Evolutionary conservation across 202 grass and related monocot genomes (phyloP), one percentile per base, ranked within the genome.

Genomic region (Saccharum hybrid): DNA sequence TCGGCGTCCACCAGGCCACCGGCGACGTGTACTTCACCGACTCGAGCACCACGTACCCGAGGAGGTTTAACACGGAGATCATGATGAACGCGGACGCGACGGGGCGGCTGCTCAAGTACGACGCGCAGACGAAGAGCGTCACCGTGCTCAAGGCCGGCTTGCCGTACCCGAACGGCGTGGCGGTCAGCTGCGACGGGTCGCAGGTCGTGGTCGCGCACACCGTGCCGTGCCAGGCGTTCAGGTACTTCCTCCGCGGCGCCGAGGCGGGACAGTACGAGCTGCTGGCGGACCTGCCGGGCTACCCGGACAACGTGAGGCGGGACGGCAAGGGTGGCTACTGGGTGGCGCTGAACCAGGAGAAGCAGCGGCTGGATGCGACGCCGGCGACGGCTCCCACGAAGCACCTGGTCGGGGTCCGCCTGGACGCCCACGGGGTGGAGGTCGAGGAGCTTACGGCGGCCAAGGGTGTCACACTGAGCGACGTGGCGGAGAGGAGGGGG

Each of bases 81-180:
- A 78, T 49, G 76, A 64, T 78, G 75, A 64, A 78, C 75, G 57
- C 57, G 39, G 75, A 78, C 75, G 59, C 75, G 8, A 78, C 75
- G 60, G 75, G 75, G 0, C 39, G 75, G 23, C 61, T 78, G 40
- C 76, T 78, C 8, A 65, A 11, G 41, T 78, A 78, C 76, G 51
- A 54, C 51, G 51, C 51, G 16, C 5, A 3, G 51, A 54, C 51
- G 1, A 54, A 54, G 16, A 8, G 51, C 51, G 18, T 54, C 51
- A 2, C 51, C 51, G 51, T 54, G 51, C 51, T 54, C 51, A 54
- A 2, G 51, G 51, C 51, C 6, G 51, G 16, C 51, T 6, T 54
- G 18, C 51, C 51, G 51, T 54, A 54, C 51, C 51, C 51, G 51
- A 54, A 54, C 51, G 51, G 51, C 51, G 16, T 54, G 16, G 51